Conservation (phyloP, 441 rosid genomes). For the Kokia cookei region DNA sequence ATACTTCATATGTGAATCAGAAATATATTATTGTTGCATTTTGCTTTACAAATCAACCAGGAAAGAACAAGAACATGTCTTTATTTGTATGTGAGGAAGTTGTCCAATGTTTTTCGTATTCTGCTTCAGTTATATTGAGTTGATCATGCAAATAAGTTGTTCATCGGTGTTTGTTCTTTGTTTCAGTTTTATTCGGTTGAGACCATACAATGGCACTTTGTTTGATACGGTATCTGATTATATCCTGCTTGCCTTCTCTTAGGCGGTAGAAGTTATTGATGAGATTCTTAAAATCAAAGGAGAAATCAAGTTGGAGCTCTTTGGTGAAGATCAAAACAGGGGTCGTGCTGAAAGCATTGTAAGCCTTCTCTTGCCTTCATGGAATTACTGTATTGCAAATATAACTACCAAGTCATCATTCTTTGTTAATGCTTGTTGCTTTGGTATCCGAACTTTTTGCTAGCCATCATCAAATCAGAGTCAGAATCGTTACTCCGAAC, state of each 20-base stretch:
- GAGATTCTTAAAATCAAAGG: constrained; percentile 64
- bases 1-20: neutral
- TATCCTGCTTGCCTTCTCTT: constrained; percentile 6
- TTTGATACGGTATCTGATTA: neutral
- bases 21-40: neutral
- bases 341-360: constrained; percentile 59
- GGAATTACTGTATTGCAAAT: neutral
- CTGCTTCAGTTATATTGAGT: neutral
- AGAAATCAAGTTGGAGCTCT: constrained; percentile 65
- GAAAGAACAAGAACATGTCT: neutral
- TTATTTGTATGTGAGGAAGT: constrained; percentile 1
- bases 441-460: neutral
- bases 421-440: neutral
- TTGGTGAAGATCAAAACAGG: constrained; percentile 82
- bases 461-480: constrained; percentile 43
- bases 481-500: constrained; percentile 69
- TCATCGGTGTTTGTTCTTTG: no score
- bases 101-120: neutral
- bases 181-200: neutral
- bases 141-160: neutral
- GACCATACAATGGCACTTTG: neutral
- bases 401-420: neutral
- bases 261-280: constrained; percentile 57
- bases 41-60: neutral
- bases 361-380: constrained; percentile 20